phyloP scores from a whole-genome alignment of 306 rosid genomes.

The Crotalaria pallida region DNA sequence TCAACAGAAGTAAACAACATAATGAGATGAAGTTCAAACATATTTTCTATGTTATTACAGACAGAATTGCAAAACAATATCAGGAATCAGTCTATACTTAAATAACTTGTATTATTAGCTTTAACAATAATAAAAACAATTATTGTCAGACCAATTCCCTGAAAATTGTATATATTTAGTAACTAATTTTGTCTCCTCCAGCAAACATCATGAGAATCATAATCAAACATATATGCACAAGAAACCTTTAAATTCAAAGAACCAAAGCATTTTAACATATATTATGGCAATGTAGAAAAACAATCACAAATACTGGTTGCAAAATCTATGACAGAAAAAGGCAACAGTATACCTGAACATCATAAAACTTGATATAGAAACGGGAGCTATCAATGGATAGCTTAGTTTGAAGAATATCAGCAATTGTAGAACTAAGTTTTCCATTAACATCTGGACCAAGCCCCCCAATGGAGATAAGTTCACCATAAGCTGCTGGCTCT shows the following conservation, averaged over 20 bases:
- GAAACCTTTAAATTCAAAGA: neutral
- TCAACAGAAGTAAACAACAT: neutral
- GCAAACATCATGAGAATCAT: neutral
- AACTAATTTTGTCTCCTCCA: neutral
- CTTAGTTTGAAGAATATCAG: conserved; percentile 84
- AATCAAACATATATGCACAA: neutral
- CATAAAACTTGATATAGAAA: conserved; percentile 85
- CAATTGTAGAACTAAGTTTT: conserved; percentile 82
- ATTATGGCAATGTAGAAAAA: neutral
- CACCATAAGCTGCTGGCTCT: conserved; percentile 94
- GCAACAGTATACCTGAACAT: conserved; percentile 48
- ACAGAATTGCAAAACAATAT: neutral
- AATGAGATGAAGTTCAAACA: neutral
- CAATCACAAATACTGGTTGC: neutral
- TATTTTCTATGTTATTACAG: neutral
- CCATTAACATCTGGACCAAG: conserved; percentile 77
- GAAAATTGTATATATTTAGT: neutral
- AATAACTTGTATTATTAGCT: neutral
- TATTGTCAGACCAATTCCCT: neutral
- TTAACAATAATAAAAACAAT: neutral
- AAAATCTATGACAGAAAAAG: neutral
- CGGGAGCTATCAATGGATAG: conserved; percentile 75
- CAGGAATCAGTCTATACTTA: neutral
- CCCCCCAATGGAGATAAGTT: conserved; percentile 85
- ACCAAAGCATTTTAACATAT: neutral